Evolutionary conservation across 352 stramenopile species (phyloP).

Genomic region (Globisporangium heterothallicum): DNA sequence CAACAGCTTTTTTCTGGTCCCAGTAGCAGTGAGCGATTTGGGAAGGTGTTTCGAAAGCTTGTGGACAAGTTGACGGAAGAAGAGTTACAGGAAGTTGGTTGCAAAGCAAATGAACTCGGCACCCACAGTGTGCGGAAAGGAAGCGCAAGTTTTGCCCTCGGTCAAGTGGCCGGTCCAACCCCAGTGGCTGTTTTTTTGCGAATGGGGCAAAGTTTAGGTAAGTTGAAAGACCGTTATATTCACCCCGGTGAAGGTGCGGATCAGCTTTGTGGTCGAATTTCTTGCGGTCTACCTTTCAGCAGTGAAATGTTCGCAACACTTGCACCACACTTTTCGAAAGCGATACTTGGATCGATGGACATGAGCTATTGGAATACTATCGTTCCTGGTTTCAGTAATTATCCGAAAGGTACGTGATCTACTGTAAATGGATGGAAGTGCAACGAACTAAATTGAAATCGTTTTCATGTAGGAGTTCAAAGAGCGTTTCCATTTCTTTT

Average conservation of each 20-base stretch:
- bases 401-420: too few species aligned
- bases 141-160: slow-evolving; percentile 11
- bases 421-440: too few species aligned
- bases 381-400: background rate
- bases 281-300: background rate
- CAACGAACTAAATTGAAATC: too few species aligned
- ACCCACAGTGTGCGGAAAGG: background rate
- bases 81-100: background rate
- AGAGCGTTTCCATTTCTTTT: background rate
- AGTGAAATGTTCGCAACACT: background rate
- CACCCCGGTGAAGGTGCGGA: slow-evolving; percentile 7
- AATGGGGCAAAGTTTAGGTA: slow-evolving; percentile 11
- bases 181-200: slow-evolving; percentile 11
- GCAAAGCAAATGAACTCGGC: background rate
- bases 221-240: slow-evolving; percentile 12
- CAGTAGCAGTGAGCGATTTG: background rate
- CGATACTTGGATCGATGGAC: background rate
- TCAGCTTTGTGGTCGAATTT: slow-evolving; percentile 9
- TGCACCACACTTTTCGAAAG: background rate
- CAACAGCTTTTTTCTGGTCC: background rate
- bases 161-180: slow-evolving; percentile 4
- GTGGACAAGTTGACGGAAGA: background rate
- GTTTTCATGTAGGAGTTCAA: background rate
- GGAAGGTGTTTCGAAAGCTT: background rate
- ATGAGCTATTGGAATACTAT: background rate